Evolutionary conservation across 1,284 basidiomycete genomes (phyloP), one percentile per base, ranked within the genome.

Genomic region (Ustilago loliicola): DNA sequence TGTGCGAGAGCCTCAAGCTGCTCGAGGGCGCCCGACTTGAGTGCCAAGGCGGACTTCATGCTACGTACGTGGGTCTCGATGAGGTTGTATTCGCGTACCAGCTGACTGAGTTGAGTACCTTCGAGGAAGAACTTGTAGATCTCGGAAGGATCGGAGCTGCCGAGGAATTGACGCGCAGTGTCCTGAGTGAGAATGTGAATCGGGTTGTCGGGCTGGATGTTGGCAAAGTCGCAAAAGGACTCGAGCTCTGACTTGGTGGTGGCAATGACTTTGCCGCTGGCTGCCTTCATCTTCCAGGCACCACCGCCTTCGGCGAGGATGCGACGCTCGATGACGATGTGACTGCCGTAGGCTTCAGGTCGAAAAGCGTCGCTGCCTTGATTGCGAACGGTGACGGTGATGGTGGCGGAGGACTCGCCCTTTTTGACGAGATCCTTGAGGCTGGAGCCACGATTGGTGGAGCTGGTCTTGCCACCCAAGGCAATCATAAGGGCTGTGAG

Each of bases 201-300:
- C 0, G 96, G 96, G 82, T 98, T 98, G 85, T 99, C 97, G 69
- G 98, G 93, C 83, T 95, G 94, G 70, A 99, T 95, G 83, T 94
- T 94, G 91, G 96, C 96, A 81, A 95, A 93, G 83, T 97, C 94
- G 80, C 97, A 95, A 1, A 94, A 96, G 36, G 92, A 90, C 45
- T 93, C 90, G 25, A 99, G 88, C 83, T 97, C 94, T 32, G 94
- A 91, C 73, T 91, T 91, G 88, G 94, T 95, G n/a, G 88, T 92
- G 42, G 92, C 93, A 59, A 97, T 87, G 7, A 91, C 86, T 66
- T 89, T 90, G 30, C 91, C 91, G 25, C 91, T 90, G 30, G 70
- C 71, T 70, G 89, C 90, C 87, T 91, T 92, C 86, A 99, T 94
- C 87, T 93, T 96, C 91, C 95, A 98, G 0, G 89, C 88, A 0